A percentile compares a stretch with the other conserved stretches of the same genome.
Evolutionary conservation across 768 basidiomycete genomes (phyloP).

Genomic region (Termitomyces sp.): DNA sequence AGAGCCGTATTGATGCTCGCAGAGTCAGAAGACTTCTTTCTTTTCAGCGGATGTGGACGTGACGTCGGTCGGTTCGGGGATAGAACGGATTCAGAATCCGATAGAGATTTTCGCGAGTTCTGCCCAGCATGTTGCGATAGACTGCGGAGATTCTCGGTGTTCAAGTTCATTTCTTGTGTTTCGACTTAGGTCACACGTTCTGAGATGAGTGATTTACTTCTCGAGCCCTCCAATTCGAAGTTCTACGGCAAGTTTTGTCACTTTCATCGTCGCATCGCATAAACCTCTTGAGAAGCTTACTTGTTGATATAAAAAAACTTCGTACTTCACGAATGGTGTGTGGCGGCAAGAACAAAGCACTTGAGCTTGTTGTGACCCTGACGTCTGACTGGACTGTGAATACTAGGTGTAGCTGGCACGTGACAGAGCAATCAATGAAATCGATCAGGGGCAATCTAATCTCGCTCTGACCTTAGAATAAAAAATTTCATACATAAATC

Average conservation of each 20-base stretch:
- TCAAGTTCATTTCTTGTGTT: neutral
- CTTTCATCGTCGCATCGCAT: too few relatives aligned
- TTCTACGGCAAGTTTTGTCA: neutral
- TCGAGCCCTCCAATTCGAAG: neutral
- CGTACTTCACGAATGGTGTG: neutral
- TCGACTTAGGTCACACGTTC: neutral
- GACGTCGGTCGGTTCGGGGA: neutral
- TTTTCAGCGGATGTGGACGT: constrained; percentile 15
- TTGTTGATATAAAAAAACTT: neutral
- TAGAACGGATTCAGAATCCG: neutral
- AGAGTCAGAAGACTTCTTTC: constrained; percentile 19
- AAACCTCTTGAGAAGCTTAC: neutral
- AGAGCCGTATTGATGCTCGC: constrained; percentile 11
- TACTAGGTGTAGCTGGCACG: neutral
- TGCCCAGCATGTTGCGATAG: neutral
- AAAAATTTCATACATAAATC: constrained; percentile 6
- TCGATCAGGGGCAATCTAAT: constrained; percentile 8
- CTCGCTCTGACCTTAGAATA: neutral
- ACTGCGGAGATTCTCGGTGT: neutral
- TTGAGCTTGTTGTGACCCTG: neutral
- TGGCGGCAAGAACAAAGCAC: neutral
- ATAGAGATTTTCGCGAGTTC: neutral
- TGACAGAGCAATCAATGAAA: constrained; percentile 7
- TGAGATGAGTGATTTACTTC: neutral
- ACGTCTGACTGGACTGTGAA: neutral